A percentile compares a stretch with the other conserved stretches of the same genome.
phyloP scores from a whole-genome alignment of 2,329 filamentous ascomycete species.

The Trichoderma sp. region DNA sequence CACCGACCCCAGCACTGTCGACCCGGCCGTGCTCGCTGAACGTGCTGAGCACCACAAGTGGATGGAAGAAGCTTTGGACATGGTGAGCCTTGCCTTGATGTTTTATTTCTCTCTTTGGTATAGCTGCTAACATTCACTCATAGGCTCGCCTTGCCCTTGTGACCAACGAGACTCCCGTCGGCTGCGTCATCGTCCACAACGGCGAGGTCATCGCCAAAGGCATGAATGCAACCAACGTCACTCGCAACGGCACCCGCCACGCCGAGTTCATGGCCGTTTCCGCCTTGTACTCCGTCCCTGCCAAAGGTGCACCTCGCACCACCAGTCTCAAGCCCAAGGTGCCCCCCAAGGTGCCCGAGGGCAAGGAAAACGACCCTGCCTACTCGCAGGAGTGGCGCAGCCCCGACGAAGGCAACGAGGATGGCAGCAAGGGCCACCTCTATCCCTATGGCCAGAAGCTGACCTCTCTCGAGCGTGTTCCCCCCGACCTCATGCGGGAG shows the following conservation, averaged over 20 bases:
- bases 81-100: slow-evolving; percentile 60
- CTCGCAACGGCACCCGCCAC: slow-evolving; percentile 87
- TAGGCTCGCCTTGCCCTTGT: slow-evolving; percentile 82
- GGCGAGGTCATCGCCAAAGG: slow-evolving; percentile 80
- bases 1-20: slow-evolving; percentile 7
- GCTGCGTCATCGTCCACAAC: slow-evolving; percentile 86
- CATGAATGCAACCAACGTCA: slow-evolving; percentile 96
- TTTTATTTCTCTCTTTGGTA: neutral
- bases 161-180: slow-evolving; percentile 92
- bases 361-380: slow-evolving; percentile 32
- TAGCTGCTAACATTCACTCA: slow-evolving; percentile 29
- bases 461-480: slow-evolving; percentile 58
- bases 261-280: slow-evolving; percentile 89
- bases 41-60: slow-evolving; percentile 53
- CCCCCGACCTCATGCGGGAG: slow-evolving; percentile 68
- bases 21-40: slow-evolving; percentile 38
- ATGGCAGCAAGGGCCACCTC: slow-evolving; percentile 57
- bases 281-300: slow-evolving; percentile 52
- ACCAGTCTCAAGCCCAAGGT: slow-evolving; percentile 41
- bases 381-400: slow-evolving; percentile 28
- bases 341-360: slow-evolving; percentile 27
- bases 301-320: slow-evolving; percentile 34
- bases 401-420: slow-evolving; percentile 52
- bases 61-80: slow-evolving; percentile 82
- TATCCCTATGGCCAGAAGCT: slow-evolving; percentile 64